These are phyloP conservation scores for Amaranthus cruentus DNA, from an alignment of 148 eudicot species.

Conservation along the genomic window DNA sequence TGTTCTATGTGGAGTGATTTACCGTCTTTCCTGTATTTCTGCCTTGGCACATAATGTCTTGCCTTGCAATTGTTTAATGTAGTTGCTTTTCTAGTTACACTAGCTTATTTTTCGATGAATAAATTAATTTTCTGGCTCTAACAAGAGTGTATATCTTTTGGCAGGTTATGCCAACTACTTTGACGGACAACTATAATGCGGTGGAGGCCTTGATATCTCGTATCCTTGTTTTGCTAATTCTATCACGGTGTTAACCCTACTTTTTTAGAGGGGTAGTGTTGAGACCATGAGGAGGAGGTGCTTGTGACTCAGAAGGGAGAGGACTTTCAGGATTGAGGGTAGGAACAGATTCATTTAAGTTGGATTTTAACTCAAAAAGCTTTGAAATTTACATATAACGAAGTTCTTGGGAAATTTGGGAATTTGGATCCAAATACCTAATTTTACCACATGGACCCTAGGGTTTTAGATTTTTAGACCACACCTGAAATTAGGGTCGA, in stretches of 20 bases:
- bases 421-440: no score
- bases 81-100: not conserved
- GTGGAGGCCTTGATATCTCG: constrained; percentile 87
- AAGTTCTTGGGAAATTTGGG: no score
- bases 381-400: no score
- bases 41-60: not conserved
- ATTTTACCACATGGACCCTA: no score
- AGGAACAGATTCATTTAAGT: no score
- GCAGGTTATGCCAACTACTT: constrained; percentile 56
- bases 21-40: not conserved
- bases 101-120: not conserved
- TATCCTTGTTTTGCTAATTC: constrained; percentile 46
- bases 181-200: constrained; percentile 64
- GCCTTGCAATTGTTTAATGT: not conserved
- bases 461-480: no score
- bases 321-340: not conserved
- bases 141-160: constrained; percentile 5
- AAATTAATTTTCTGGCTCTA: not conserved
- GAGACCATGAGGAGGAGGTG: not conserved
- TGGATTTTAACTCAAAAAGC: no score
- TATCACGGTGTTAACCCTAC: not conserved
- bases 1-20: not conserved
- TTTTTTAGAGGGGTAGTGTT: not conserved
- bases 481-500: no score
- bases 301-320: not conserved